These are phyloP conservation scores for Nissolia schottii DNA, from an alignment of 306 rosid species.

Conservation along the genomic window DNA sequence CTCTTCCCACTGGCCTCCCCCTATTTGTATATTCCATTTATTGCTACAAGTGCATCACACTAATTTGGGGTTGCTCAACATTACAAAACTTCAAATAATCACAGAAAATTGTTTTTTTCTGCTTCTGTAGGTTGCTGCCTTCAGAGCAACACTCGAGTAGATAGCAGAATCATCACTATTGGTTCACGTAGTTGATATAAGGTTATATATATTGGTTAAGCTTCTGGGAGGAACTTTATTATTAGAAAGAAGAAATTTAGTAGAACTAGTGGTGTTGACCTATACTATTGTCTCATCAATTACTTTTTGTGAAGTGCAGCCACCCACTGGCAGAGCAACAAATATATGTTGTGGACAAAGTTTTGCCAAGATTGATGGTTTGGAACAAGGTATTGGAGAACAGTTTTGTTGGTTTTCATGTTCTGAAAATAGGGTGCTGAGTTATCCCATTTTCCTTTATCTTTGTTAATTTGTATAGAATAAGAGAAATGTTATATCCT, in stretches of 20 bases:
- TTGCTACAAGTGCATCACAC: no score
- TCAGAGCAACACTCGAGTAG: conserved; percentile 96
- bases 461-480: conserved; percentile 9
- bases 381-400: conserved; percentile 78
- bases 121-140: conserved; percentile 84
- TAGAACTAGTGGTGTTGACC: conserved; percentile 1
- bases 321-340: conserved; percentile 93
- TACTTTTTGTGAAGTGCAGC: conserved; percentile 56
- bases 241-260: not conserved
- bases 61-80: no score
- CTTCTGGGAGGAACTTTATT: conserved; percentile 12
- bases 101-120: conserved; percentile 1
- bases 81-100: no score
- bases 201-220: conserved; percentile 46
- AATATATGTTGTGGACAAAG: conserved; percentile 93
- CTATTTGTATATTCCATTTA: no score
- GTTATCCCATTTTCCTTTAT: not conserved
- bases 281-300: conserved; percentile 19
- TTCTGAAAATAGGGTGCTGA: not conserved
- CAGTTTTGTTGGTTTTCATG: not conserved
- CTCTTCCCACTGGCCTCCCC: no score
- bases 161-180: conserved; percentile 82
- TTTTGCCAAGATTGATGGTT: conserved; percentile 85
- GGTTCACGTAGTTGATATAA: conserved; percentile 92
- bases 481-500: no score